phyloP scores from a whole-genome alignment of 2,329 filamentous ascomycete genomes.

The Scortechinia acanthostroma region DNA sequence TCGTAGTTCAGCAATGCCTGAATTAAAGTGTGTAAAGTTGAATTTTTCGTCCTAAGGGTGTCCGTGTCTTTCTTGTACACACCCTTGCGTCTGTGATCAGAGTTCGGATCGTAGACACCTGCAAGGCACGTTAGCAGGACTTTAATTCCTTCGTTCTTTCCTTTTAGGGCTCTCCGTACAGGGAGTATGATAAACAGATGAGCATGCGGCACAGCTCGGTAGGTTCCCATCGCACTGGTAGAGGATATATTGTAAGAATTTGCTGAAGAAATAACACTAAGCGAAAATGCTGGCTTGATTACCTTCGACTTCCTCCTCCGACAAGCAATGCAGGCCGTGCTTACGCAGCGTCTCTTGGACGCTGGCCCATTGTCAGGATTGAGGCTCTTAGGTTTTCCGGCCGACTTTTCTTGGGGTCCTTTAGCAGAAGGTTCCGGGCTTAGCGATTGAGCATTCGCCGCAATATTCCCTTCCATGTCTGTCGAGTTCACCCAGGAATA shows the following conservation, averaged over 20 bases:
- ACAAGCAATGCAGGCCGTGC: conserved; percentile 78
- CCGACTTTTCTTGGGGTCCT: no score
- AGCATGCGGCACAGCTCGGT: conserved; percentile 90
- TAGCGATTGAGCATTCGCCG: no score
- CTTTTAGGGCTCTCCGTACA: conserved; percentile 29
- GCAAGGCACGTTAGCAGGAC: conserved; percentile 32
- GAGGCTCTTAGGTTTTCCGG: background rate
- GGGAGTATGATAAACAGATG: conserved; percentile 82
- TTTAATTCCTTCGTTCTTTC: background rate
- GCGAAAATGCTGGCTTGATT: conserved; percentile 83
- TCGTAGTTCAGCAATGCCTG: conserved; percentile 81
- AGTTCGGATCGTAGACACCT: conserved; percentile 92
- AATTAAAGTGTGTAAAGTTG: conserved; percentile 84
- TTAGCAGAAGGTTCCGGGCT: no score
- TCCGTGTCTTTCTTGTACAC: conserved; percentile 73
- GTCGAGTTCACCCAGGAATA: no score
- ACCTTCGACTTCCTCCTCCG: conserved; percentile 79
- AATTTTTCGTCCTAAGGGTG: conserved; percentile 76
- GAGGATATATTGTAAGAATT: conserved; percentile 68
- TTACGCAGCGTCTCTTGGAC: conserved; percentile 71
- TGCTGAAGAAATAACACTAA: no score
- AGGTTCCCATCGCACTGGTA: conserved; percentile 77
- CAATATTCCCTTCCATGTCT: no score
- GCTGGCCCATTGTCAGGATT: conserved; percentile 4
- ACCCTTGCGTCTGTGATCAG: conserved; percentile 81